Conservation (phyloP, 1,284 basidiomycete genomes). For the Puccinia novopanici region DNA sequence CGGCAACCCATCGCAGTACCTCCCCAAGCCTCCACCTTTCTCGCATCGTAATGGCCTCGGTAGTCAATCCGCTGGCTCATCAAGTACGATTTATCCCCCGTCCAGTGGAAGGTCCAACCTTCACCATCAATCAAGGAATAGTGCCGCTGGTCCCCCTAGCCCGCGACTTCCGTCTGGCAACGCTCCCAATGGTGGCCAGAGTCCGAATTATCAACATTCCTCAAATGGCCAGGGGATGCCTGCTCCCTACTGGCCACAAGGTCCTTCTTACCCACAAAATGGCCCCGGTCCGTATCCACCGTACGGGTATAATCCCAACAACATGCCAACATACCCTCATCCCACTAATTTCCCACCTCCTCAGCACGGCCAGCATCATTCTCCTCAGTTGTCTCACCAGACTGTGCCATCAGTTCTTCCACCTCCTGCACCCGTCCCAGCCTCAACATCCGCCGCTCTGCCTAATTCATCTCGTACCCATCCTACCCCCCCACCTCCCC, state of each 20-base stretch:
- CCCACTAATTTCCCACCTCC: constrained; percentile 30
- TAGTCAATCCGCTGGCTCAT: neutral
- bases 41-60: constrained; percentile 46
- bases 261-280: constrained; percentile 32
- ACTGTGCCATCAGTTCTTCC: constrained; percentile 33
- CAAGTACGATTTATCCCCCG: constrained; percentile 27
- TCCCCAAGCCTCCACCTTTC: constrained; percentile 44
- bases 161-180: constrained; percentile 30
- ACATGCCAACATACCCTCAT: constrained; percentile 44
- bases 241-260: constrained; percentile 34
- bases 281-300: constrained; percentile 44
- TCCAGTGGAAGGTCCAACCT: constrained; percentile 31
- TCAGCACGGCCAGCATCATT: constrained; percentile 31
- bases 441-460: neutral
- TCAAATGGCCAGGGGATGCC: constrained; percentile 31
- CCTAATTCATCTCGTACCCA: constrained; percentile 21
- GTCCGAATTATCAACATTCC: constrained; percentile 24
- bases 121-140: constrained; percentile 30
- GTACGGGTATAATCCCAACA: constrained; percentile 43
- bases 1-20: constrained; percentile 31
- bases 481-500: constrained; percentile 21
- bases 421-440: neutral
- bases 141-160: constrained; percentile 19
- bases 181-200: constrained; percentile 34
- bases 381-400: constrained; percentile 31